These are phyloP conservation scores for Plantago coronopus DNA, from an alignment of 305 asterid species.

Conservation along the genomic window DNA sequence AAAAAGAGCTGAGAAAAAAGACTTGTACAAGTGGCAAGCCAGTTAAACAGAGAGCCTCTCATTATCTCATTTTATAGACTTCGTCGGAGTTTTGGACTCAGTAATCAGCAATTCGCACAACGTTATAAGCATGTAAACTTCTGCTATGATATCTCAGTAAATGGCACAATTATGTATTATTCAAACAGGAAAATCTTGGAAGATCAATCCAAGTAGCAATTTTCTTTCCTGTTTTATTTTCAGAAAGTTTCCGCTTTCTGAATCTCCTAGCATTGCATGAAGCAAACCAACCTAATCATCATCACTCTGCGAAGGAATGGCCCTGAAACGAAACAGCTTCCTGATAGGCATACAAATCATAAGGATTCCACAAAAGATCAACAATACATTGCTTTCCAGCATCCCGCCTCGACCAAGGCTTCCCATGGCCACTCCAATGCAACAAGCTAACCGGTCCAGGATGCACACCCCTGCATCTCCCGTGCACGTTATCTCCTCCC, in stretches of 20 bases:
- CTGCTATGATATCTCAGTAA: too few species aligned
- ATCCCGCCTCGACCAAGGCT: slow-evolving; percentile 71
- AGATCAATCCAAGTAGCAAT: neutral
- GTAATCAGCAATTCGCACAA: too few species aligned
- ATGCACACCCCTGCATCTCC: slow-evolving; percentile 29
- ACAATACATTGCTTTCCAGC: slow-evolving; percentile 60
- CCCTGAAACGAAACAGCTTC: slow-evolving; percentile 40
- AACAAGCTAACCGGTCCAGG: slow-evolving; percentile 31
- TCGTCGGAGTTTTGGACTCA: too few species aligned
- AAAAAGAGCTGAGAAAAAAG: too few species aligned
- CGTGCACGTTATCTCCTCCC: slow-evolving; percentile 33
- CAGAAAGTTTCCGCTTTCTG: neutral
- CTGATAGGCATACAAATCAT: slow-evolving; percentile 50
- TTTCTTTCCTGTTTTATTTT: neutral
- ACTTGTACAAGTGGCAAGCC: too few species aligned
- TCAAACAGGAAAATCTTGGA: too few species aligned
- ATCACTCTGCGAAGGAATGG: neutral
- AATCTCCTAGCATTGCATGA: slow-evolving; percentile 1
- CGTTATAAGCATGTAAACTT: too few species aligned
- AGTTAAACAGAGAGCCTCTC: too few species aligned
- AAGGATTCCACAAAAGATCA: slow-evolving; percentile 74
- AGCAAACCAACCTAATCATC: neutral
- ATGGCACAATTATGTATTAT: too few species aligned
- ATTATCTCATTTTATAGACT: too few species aligned
- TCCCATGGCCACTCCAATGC: slow-evolving; percentile 59